These are phyloP conservation scores for Fusarium circinatum DNA, from an alignment of 2,329 filamentous ascomycete genomes.

Conservation along the genomic window DNA sequence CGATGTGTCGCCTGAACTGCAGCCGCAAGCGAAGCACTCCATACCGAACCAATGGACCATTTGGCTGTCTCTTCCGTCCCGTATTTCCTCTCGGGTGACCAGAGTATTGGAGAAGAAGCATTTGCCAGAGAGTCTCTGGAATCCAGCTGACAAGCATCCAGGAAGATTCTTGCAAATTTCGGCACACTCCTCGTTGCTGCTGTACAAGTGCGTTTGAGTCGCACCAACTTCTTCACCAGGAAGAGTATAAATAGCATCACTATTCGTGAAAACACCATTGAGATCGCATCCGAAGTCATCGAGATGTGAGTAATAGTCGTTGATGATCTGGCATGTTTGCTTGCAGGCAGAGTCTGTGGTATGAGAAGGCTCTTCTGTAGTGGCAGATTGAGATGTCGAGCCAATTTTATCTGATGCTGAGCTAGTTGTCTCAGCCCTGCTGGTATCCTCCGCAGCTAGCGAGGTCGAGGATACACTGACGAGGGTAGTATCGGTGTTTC, in stretches of 20 bases:
- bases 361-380: neutral
- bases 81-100: neutral
- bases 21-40: slow-evolving; percentile 2
- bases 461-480: neutral
- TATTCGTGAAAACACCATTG: neutral
- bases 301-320: neutral
- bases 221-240: neutral
- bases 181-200: neutral
- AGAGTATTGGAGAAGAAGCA: neutral
- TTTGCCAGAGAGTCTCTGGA: neutral
- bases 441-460: neutral
- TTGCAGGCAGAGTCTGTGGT: neutral
- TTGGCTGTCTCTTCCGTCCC: neutral
- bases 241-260: neutral
- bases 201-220: neutral
- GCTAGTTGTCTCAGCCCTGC: neutral
- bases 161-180: neutral
- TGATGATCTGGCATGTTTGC: neutral
- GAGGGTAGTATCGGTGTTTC: neutral
- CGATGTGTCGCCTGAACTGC: neutral
- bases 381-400: neutral
- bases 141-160: neutral
- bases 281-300: slow-evolving; percentile 1
- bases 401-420: neutral
- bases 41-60: neutral